These are phyloP conservation scores for Neocucurbitaria cava DNA, from an alignment of 2,329 filamentous ascomycete genomes.

Conservation along the genomic window DNA sequence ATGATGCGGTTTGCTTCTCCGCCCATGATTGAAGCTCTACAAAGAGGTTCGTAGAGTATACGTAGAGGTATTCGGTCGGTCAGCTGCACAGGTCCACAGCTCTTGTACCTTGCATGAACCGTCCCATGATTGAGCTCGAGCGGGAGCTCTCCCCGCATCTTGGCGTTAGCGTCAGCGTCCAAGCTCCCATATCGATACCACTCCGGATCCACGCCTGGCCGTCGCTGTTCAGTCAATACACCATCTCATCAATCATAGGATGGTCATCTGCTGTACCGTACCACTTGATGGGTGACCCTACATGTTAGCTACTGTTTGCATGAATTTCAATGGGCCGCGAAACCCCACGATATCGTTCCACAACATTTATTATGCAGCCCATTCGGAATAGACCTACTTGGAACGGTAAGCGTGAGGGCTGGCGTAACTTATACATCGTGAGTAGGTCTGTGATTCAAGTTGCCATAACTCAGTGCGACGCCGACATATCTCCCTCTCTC, in stretches of 20 bases:
- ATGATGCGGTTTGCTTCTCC: slow-evolving; percentile 44
- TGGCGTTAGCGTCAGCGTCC: slow-evolving; percentile 7
- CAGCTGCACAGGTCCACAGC: slow-evolving; percentile 17
- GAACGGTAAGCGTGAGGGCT: not conserved
- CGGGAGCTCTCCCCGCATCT: slow-evolving; percentile 37
- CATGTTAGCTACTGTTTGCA: too few species aligned
- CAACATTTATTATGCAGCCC: not conserved
- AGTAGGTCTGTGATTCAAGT: not conserved
- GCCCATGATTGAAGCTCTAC: slow-evolving; percentile 37
- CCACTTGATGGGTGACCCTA: too few species aligned
- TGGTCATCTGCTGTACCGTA: not conserved
- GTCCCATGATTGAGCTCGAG: slow-evolving; percentile 13
- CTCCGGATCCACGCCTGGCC: slow-evolving; percentile 5
- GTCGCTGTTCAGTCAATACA: too few species aligned
- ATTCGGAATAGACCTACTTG: not conserved
- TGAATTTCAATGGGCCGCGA: too few species aligned
- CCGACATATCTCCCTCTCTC: not conserved
- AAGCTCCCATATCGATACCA: slow-evolving; percentile 19
- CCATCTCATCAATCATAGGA: not conserved
- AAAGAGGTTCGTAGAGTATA: not conserved
- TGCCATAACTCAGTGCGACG: not conserved
- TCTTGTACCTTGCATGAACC: slow-evolving; percentile 34
- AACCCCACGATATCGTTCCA: not conserved
- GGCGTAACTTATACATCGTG: not conserved
- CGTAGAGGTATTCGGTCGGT: slow-evolving; percentile 5